Base-by-base conservation (phyloP, 768 basidiomycete genomes). In the Lenzites betulinus region DNA sequence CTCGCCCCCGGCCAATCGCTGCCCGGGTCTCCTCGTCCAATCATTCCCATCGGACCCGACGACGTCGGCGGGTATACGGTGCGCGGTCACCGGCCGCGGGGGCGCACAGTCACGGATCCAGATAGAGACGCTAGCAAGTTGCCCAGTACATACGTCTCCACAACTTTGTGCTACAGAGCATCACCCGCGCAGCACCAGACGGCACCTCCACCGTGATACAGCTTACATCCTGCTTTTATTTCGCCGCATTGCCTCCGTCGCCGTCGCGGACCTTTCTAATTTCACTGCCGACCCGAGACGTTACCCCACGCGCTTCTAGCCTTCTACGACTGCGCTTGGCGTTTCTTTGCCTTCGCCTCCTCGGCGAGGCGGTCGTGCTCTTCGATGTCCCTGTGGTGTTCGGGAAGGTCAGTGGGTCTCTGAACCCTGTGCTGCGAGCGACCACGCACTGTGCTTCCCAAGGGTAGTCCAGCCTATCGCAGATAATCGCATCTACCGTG, bases 381-480 rank as follows among this genome's bases (percentile, higher is more conserved):
- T 60, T 89, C 89, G 65, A 92, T 92, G 66, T 90, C 81, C 58
- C 90, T 92, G 69, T 33, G 30, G 30, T 7, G 20, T 54, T 30
- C 57, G 53, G 36, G 13, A n/a, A 8, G 58, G 20, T 49, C 51
- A 59, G 47, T 51, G 60, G 30, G 11, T 33, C 30, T 33, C 53
- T 39, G 42, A 33, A 36, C 15, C 55, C 51, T 46, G 58, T 23
- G 58, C 51, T 55, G 22, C 36, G 38, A 62, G 58, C 56, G 38
- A 54, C 36, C 20, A 72, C 89, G 75, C 68, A 89, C 90, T 71
- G 78, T 23, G 85, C 83, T 77, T 92, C 90, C 90, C 91, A 92
- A 66, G 90, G 90, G 70, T 92, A 92, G 69, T 92, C 88, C 63
- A 92, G 78, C 90, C 89, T 90, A 69, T 67, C 53, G 30, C 39